Evolutionary conservation across 306 rosid species (phyloP), one percentile per base, ranked within the genome.

Genomic region (Herpetospermum pedunculosum): DNA sequence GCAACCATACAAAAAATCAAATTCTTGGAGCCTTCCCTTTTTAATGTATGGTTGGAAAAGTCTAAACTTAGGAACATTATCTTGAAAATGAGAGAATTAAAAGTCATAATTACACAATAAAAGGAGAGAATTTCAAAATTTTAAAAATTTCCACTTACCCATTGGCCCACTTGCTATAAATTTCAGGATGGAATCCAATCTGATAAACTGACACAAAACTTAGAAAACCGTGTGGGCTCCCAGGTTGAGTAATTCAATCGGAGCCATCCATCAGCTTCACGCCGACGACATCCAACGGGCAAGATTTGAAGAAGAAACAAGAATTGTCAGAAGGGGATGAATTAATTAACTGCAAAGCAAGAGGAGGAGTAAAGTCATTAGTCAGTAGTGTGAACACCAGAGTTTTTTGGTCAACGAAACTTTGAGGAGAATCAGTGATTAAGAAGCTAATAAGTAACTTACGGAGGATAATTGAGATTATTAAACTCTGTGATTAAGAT

Each of bases 191-290:
- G 34, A 10, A 62, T 18, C 15, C 3, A 38, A 64, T 37, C 49
- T 30, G 38, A 37, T 19, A 2, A 64, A 11, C 71, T 37, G 48
- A 64, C 48, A 64, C 6, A 30, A 29, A 37, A n/a, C 49, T 37
- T 15, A 15, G 29, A 13, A 64, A 68, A 68, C 57, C 74, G 57
- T 69, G 74, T 69, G 74, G 74, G 74, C 40, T 69, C 74, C 41
- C 57, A 43, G 50, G 55, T 43, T 14, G 37, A 26, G 54, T 69
- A 44, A 44, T 44, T 44, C 15, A 47, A 69, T 69, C 53, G 16
- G 40, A 16, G 35, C 55, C 74, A 46, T 44, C 25, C 55, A 25
- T 14, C 23, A 41, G 73, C 38, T 26, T 26, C 23, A 43, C 7
- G 38, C 73, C 53, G 55, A 69, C 55, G 41, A 44, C 8, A 34